These are phyloP conservation scores for Malbranchea zuffiana DNA, from an alignment of 2,329 filamentous ascomycete genomes.

Conservation along the genomic window DNA sequence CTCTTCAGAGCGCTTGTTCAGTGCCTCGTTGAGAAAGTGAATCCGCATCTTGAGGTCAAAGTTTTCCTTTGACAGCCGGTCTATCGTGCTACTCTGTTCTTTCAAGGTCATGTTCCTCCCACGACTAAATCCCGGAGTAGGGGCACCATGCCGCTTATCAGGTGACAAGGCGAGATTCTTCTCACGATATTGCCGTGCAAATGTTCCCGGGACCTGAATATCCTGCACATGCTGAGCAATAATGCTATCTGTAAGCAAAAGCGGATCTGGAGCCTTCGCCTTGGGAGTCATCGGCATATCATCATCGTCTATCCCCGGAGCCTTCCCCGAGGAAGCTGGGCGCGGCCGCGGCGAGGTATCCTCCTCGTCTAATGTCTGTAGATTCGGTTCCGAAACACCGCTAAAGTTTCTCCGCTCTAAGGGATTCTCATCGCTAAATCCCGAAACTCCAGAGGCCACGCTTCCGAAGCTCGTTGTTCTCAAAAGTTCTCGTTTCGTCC, in stretches of 20 bases:
- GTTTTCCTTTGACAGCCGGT: slow-evolving; percentile 92
- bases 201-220: slow-evolving; percentile 79
- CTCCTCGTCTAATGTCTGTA: slow-evolving; percentile 53
- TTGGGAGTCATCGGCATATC: slow-evolving; percentile 60
- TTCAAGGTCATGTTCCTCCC: slow-evolving; percentile 73
- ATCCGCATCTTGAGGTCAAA: slow-evolving; percentile 96
- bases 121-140: slow-evolving; percentile 41
- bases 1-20: slow-evolving; percentile 90
- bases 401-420: slow-evolving; percentile 35
- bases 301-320: slow-evolving; percentile 28
- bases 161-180: slow-evolving; percentile 45
- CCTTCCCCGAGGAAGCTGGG: slow-evolving; percentile 30
- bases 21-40: slow-evolving; percentile 86
- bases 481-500: slow-evolving; percentile 44
- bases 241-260: slow-evolving; percentile 72
- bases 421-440: slow-evolving; percentile 40
- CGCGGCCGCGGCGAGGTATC: slow-evolving; percentile 30
- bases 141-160: slow-evolving; percentile 45
- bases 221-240: slow-evolving; percentile 81
- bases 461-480: slow-evolving; percentile 80
- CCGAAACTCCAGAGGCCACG: slow-evolving; percentile 64
- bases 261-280: slow-evolving; percentile 43
- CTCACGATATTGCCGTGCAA: slow-evolving; percentile 75
- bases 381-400: slow-evolving; percentile 34
- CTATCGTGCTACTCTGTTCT: slow-evolving; percentile 95